Conservation (phyloP, 2,329 filamentous ascomycete genomes). For the Penicillium sp. region DNA sequence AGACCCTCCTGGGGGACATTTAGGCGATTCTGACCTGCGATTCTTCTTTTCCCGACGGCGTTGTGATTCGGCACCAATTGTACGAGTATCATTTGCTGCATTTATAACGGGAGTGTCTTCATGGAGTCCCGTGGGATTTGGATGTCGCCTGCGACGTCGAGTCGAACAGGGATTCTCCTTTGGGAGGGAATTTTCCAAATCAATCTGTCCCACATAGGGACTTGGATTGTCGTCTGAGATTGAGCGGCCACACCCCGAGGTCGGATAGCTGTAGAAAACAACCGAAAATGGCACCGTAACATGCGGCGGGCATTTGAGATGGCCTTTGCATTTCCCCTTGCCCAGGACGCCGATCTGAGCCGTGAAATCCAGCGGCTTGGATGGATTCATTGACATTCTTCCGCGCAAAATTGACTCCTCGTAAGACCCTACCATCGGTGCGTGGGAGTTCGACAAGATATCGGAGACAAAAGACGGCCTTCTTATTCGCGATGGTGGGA, state of each 20-base stretch:
- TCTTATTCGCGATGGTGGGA: slow-evolving; percentile 44
- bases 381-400: slow-evolving; percentile 94
- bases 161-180: slow-evolving; percentile 44
- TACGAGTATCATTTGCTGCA: slow-evolving; percentile 11
- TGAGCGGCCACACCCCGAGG: slow-evolving; percentile 61
- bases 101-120: slow-evolving; percentile 12
- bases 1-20: slow-evolving; percentile 77
- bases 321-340: slow-evolving; percentile 82
- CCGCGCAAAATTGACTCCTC: slow-evolving; percentile 95
- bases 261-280: slow-evolving; percentile 91
- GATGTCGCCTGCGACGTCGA: slow-evolving; percentile 41
- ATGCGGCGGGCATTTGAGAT: slow-evolving; percentile 81
- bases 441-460: slow-evolving; percentile 75
- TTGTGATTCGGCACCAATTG: slow-evolving; percentile 35
- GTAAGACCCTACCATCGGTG: slow-evolving; percentile 95
- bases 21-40: slow-evolving; percentile 59
- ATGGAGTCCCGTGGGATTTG: slow-evolving; percentile 26
- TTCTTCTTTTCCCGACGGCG: slow-evolving; percentile 58
- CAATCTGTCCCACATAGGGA: slow-evolving; percentile 91
- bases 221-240: slow-evolving; percentile 82
- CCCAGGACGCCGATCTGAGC: slow-evolving; percentile 94
- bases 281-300: slow-evolving; percentile 89
- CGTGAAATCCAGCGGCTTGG: slow-evolving; percentile 85
- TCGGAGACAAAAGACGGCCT: slow-evolving; percentile 75
- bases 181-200: slow-evolving; percentile 77